A percentile compares a stretch with the other conserved stretches of the same genome.
phyloP scores from a whole-genome alignment of 805 yeast species.

The Myxozyma monticola region DNA sequence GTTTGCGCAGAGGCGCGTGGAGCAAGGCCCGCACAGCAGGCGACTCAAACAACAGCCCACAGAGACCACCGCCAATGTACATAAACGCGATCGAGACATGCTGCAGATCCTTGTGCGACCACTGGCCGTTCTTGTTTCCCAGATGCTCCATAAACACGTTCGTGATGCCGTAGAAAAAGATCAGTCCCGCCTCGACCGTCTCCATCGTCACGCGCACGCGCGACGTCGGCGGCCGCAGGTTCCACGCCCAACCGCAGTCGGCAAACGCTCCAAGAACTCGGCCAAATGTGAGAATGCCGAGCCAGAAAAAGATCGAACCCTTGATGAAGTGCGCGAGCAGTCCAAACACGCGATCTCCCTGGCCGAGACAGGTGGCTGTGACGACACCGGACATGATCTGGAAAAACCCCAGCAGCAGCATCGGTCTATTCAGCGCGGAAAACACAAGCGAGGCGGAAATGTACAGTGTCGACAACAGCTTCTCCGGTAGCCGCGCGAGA shows the following conservation, averaged over 20 bases:
- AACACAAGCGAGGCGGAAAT: conserved; percentile 45
- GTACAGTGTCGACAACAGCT: conserved; percentile 34
- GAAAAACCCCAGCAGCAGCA: conserved; percentile 59
- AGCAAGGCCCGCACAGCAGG: conserved; percentile 37
- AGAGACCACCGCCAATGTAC: conserved; percentile 87
- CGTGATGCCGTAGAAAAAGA: conserved; percentile 84
- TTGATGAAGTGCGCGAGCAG: conserved; percentile 92
- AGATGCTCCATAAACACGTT: conserved; percentile 90
- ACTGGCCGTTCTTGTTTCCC: conserved; percentile 71
- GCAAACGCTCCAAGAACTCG: conserved; percentile 83
- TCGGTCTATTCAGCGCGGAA: conserved; percentile 59
- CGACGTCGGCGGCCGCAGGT: conserved; percentile 40
- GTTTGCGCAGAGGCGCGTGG: conserved; percentile 13
- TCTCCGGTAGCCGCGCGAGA: conserved; percentile 28
- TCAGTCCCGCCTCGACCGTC: conserved; percentile 72
- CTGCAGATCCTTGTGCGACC: conserved; percentile 89
- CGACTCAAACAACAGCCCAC: conserved; percentile 83
- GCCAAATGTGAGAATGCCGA: conserved; percentile 79
- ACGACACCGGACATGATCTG: conserved; percentile 61
- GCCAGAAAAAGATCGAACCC: conserved; percentile 80
- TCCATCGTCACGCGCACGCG: conserved; percentile 56
- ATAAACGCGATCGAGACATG: conserved; percentile 89
- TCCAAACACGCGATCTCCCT: conserved; percentile 68
- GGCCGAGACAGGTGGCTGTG: conserved; percentile 68
- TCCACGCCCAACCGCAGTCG: conserved; percentile 90